Conservation (phyloP, 257 asterid genomes). For the Linaria vulgaris region DNA sequence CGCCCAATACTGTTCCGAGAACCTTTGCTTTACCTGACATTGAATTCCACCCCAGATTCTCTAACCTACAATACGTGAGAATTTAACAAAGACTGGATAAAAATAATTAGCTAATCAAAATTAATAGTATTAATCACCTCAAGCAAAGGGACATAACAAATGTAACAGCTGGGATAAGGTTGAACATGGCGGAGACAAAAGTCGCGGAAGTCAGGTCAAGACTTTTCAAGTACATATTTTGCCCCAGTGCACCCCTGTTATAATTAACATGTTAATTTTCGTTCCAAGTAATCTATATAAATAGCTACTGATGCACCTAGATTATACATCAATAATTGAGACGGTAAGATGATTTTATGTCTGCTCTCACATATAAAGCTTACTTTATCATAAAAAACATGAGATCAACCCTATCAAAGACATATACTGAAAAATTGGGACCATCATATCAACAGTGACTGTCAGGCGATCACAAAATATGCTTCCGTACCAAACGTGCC, state of each 20-base stretch:
- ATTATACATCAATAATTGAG: neutral
- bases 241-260: conserved; percentile 34
- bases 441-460: too few species aligned
- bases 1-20: conserved; percentile 55
- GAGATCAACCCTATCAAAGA: too few species aligned
- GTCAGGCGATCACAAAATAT: too few species aligned
- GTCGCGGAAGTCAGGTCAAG: conserved; percentile 44
- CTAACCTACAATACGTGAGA: conserved; percentile 44
- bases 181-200: conserved; percentile 41
- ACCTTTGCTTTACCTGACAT: conserved; percentile 69
- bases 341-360: too few species aligned
- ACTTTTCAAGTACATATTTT: conserved; percentile 36
- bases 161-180: conserved; percentile 47
- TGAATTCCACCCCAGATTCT: conserved; percentile 56
- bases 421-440: too few species aligned
- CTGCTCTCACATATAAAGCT: too few species aligned
- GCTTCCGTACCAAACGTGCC: too few species aligned
- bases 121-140: too few species aligned
- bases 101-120: too few species aligned
- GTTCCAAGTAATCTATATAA: neutral
- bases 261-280: neutral
- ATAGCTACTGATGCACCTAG: too few species aligned
- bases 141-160: conserved; percentile 37
- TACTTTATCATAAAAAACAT: too few species aligned
- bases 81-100: too few species aligned